Evolutionary conservation across 495 filamentous ascomycete species (phyloP), one percentile per base, ranked within the genome.

Genomic region (Penicillium atrosanguineum): DNA sequence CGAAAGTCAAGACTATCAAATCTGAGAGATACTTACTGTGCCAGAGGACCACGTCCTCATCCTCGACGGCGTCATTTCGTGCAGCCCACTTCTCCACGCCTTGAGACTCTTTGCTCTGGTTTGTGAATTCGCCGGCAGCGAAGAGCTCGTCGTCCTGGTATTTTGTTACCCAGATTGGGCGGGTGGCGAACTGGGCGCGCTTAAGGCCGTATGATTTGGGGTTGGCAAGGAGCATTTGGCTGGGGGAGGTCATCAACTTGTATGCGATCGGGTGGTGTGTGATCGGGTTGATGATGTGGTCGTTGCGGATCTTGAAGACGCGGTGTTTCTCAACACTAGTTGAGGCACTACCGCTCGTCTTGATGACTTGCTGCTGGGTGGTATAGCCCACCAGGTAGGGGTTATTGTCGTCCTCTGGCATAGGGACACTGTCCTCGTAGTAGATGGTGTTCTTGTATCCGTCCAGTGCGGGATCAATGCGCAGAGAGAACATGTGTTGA

Each of bases 401-500:
- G 72, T 96, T 96, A 7, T 76, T 75, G 1, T 68, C 66, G n/a
- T 83, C 83, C 36, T 87, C 81, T 7, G 88, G 85, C 75, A 91
- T 83, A 0, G 89, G 72, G 40, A 88, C 79, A 7, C 85, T 81
- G 62, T 92, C 89, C 42, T 90, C 86, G 63, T 84, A 86, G 26
- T 83, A 82, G 6, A 91, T 66, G 1, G 84, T 79, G 62, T 92
- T 92, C 37, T 78, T 69, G 57, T 81, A 80, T 2, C 90, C 93
- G 52, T 90, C 91, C 41, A 96, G 67, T 20, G 83, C 81, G 1
- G 92, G 91, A 63, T 97, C 91, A 18, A 97, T 79, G 9, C 92
- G 89, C 6, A 96, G 83, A 5, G 87, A 90, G 73, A 97, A 95
- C 65, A 96, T 85, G 72, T 97, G 92, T 62, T 97, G 92, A 59